These are phyloP conservation scores for Geosmithia morbida DNA, from an alignment of 2,329 filamentous ascomycete species.

Conservation along the genomic window DNA sequence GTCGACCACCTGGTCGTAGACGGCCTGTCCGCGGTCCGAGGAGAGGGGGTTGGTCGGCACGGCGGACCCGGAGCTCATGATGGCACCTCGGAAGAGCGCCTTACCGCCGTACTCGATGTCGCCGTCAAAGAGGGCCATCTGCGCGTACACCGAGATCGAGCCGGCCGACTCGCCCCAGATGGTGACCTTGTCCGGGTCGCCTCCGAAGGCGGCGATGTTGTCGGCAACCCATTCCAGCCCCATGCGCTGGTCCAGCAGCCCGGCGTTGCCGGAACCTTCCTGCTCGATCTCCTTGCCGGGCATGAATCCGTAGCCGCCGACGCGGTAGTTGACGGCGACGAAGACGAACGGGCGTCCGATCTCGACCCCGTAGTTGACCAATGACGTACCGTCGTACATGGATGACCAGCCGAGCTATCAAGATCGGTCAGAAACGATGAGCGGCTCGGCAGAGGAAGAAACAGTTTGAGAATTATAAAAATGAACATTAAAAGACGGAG, in stretches of 20 bases:
- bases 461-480: no score
- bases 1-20: conserved; percentile 36
- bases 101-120: conserved; percentile 40
- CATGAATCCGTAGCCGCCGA: conserved; percentile 42
- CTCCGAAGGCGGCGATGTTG: conserved; percentile 51
- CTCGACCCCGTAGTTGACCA: conserved; percentile 18
- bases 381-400: conserved; percentile 20
- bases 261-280: conserved; percentile 42
- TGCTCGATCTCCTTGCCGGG: conserved; percentile 38
- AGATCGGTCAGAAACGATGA: no score
- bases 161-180: conserved; percentile 50
- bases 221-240: conserved; percentile 49
- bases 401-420: conserved; percentile 14
- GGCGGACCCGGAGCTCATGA: conserved; percentile 46
- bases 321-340: conserved; percentile 50
- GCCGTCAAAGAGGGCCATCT: conserved; percentile 47
- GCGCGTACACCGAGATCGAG: conserved; percentile 46
- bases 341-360: conserved; percentile 44
- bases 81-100: conserved; percentile 44
- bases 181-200: conserved; percentile 48
- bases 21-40: conserved; percentile 36
- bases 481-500: no score
- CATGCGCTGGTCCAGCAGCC: conserved; percentile 44
- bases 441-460: no score
- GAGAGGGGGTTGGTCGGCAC: conserved; percentile 37